These are phyloP conservation scores for Podaxis sp. DNA, from an alignment of 768 basidiomycete species.

Conservation along the genomic window DNA sequence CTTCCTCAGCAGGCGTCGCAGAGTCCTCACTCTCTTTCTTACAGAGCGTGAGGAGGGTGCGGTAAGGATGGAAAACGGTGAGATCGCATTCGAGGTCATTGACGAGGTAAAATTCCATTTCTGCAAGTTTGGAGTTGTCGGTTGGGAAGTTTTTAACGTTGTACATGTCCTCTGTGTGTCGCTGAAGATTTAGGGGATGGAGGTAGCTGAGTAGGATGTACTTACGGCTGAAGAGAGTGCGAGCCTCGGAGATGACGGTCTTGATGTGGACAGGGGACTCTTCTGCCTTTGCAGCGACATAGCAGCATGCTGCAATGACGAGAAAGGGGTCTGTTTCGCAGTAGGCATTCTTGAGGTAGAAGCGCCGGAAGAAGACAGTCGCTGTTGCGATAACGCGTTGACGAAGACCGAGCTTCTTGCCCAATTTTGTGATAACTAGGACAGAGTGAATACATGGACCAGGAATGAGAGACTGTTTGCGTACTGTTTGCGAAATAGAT, in stretches of 20 bases:
- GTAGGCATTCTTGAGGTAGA: constrained; percentile 94
- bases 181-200: neutral
- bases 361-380: constrained; percentile 93
- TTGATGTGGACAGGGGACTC: constrained; percentile 96
- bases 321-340: constrained; percentile 96
- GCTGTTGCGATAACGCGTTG: constrained; percentile 95
- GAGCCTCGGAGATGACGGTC: constrained; percentile 82
- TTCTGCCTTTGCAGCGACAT: constrained; percentile 96
- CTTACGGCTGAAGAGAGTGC: constrained; percentile 68
- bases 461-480: too few species aligned
- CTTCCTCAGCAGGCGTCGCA: constrained; percentile 41
- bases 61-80: constrained; percentile 92
- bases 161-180: constrained; percentile 56
- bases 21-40: constrained; percentile 46
- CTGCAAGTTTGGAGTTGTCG: constrained; percentile 90
- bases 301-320: constrained; percentile 90
- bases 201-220: constrained; percentile 24
- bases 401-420: constrained; percentile 77
- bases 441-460: too few species aligned
- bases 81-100: constrained; percentile 96
- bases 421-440: constrained; percentile 73
- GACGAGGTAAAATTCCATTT: constrained; percentile 99
- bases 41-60: constrained; percentile 78
- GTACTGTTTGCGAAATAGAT: constrained; percentile 80
- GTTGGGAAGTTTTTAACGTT: constrained; percentile 78